Conservation (phyloP, 2,329 filamentous ascomycete species). For the Grosmannia clavigera region DNA sequence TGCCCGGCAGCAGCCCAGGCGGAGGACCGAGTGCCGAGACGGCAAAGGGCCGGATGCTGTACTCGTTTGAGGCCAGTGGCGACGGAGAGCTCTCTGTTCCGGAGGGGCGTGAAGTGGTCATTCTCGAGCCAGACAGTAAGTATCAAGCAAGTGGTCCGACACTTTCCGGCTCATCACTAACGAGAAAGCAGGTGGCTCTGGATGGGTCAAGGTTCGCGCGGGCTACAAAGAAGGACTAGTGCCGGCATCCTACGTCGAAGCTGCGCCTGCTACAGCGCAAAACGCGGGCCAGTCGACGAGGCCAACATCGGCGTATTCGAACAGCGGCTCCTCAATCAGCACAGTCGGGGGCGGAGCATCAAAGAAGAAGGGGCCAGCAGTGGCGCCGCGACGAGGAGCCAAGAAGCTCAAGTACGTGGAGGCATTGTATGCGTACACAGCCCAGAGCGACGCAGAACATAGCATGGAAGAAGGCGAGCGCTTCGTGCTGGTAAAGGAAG, state of each 20-base stretch:
- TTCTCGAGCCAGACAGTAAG: slow-evolving; percentile 80
- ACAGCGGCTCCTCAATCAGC: slow-evolving; percentile 54
- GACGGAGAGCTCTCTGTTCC: slow-evolving; percentile 71
- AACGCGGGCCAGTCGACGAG: slow-evolving; percentile 39
- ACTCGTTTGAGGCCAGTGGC: slow-evolving; percentile 67
- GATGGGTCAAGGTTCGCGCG: slow-evolving; percentile 77
- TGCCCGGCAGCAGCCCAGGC: slow-evolving; percentile 40
- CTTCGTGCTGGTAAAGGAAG: slow-evolving; percentile 79
- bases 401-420: slow-evolving; percentile 93
- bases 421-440: slow-evolving; percentile 83
- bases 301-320: slow-evolving; percentile 66
- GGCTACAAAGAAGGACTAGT: slow-evolving; percentile 74
- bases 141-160: not conserved
- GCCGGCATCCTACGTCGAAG: slow-evolving; percentile 73
- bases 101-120: slow-evolving; percentile 64
- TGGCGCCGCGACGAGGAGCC: slow-evolving; percentile 78
- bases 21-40: slow-evolving; percentile 29
- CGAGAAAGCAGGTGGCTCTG: slow-evolving; percentile 58
- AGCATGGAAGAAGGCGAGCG: slow-evolving; percentile 83
- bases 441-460: slow-evolving; percentile 76
- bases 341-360: slow-evolving; percentile 19
- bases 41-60: slow-evolving; percentile 78
- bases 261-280: slow-evolving; percentile 35
- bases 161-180: not conserved
- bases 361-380: slow-evolving; percentile 84